A percentile compares a stretch with the other conserved stretches of the same genome.
These are phyloP conservation scores for Vanderwaltozyma polyspora DNA, from an alignment of 805 yeast species.

Conservation along the genomic window DNA sequence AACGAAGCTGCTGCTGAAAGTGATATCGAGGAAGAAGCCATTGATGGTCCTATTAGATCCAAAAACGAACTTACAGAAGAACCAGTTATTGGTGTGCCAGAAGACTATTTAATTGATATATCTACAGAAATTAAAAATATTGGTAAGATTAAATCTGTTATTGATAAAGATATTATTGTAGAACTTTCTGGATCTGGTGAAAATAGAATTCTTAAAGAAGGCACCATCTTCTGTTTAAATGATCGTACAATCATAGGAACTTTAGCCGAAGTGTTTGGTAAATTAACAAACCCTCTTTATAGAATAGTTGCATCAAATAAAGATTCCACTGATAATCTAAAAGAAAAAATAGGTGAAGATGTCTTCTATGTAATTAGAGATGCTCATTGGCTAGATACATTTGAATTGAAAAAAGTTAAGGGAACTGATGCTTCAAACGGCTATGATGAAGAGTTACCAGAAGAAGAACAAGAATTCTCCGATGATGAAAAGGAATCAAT, in stretches of 20 bases:
- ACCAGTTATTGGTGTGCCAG: constrained; percentile 55
- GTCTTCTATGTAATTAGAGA: constrained; percentile 74
- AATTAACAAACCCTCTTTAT: constrained; percentile 69
- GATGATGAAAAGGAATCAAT: constrained; percentile 86
- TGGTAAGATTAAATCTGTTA: constrained; percentile 58
- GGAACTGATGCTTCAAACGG: constrained; percentile 95
- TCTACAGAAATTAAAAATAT: constrained; percentile 56
- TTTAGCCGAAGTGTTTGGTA: constrained; percentile 82
- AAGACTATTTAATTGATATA: constrained; percentile 46
- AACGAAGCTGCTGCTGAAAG: constrained; percentile 11
- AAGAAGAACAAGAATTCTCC: constrained; percentile 87
- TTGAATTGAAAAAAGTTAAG: constrained; percentile 51
- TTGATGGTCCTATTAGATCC: constrained; percentile 63
- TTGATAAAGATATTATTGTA: constrained; percentile 61
- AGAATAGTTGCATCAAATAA: constrained; percentile 46
- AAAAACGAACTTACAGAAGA: constrained; percentile 69
- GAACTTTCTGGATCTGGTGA: constrained; percentile 74
- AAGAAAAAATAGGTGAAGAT: constrained; percentile 38
- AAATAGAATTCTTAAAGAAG: constrained; percentile 68
- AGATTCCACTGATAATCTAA: constrained; percentile 24
- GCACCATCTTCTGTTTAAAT: constrained; percentile 66
- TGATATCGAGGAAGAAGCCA: constrained; percentile 21
- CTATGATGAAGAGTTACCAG: constrained; percentile 88
- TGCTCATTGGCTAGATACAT: constrained; percentile 70
- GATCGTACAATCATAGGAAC: constrained; percentile 65